Percentiles rank a stretch among this genome's conserved stretches.
These are phyloP conservation scores for Marasmius tenuissimus DNA, from an alignment of 1,284 basidiomycete species.

Conservation along the genomic window DNA sequence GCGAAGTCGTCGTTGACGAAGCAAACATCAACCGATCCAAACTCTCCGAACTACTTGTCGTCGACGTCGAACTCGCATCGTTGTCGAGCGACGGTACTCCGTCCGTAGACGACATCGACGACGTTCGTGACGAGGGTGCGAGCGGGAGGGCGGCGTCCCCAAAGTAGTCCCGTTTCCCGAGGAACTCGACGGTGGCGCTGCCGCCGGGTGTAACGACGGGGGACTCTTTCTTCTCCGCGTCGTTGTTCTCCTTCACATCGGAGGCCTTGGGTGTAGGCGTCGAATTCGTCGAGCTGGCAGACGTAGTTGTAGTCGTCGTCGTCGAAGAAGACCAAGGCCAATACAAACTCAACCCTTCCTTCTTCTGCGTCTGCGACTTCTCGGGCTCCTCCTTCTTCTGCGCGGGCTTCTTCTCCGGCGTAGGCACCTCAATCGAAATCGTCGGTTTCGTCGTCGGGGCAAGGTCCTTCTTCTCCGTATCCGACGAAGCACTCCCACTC, in stretches of 20 bases:
- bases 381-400: too few relatives aligned
- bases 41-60: neutral
- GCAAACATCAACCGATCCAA: neutral
- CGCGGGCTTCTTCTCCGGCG: neutral
- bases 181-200: neutral
- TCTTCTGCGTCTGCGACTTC: conserved; percentile 22
- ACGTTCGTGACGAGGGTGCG: neutral
- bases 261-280: neutral
- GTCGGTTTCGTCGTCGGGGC: neutral
- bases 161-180: neutral
- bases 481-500: neutral
- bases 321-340: conserved; percentile 26
- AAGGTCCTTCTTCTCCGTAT: conserved; percentile 6
- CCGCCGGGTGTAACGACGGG: neutral
- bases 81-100: neutral
- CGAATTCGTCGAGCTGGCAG: neutral
- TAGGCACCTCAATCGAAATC: neutral
- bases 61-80: neutral
- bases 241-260: neutral
- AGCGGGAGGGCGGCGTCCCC: neutral
- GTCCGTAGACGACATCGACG: neutral
- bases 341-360: conserved; percentile 21
- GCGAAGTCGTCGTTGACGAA: neutral
- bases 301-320: neutral
- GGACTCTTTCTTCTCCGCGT: neutral